Conservation (phyloP, 805 yeast species). For the Metahyphopichia silvanorum region DNA sequence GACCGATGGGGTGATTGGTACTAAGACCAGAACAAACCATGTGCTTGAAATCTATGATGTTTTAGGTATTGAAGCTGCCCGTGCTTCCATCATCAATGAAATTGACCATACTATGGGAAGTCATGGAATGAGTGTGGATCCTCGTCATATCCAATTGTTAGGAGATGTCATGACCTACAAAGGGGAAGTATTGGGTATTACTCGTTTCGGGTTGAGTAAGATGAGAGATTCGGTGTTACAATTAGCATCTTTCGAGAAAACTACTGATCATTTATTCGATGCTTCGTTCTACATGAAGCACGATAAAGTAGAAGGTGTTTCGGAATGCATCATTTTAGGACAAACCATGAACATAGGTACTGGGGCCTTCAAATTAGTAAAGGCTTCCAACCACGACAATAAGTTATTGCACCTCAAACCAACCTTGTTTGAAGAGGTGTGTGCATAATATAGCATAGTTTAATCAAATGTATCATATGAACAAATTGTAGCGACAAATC, state of each 20-base stretch:
- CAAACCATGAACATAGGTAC: constrained; percentile 98
- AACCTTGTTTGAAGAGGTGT: constrained; percentile 46
- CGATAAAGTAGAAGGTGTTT: constrained; percentile 94
- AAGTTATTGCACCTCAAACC: constrained; percentile 41
- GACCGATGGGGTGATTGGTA: constrained; percentile 93
- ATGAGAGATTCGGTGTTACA: constrained; percentile 98
- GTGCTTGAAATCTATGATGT: constrained; percentile 85
- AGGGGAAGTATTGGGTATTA: constrained; percentile 97
- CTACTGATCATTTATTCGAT: constrained; percentile 96
- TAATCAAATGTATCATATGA: too few relatives aligned
- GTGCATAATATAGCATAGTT: too few relatives aligned
- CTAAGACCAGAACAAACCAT: constrained; percentile 86
- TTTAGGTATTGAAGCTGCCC: constrained; percentile 96
- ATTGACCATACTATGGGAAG: constrained; percentile 97
- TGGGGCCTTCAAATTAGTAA: constrained; percentile 87
- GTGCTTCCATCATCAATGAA: constrained; percentile 88
- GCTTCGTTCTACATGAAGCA: constrained; percentile 98
- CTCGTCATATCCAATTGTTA: constrained; percentile 94
- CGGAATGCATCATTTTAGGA: constrained; percentile 95
- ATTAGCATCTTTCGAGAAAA: constrained; percentile 95
- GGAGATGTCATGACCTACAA: constrained; percentile 99
- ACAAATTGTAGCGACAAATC: too few relatives aligned
- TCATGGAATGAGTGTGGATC: constrained; percentile 99
- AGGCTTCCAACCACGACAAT: constrained; percentile 46
- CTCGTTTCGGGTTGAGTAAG: constrained; percentile 95